Base-by-base conservation (phyloP, 176 grass and related monocot genomes). In the Triticum turgidum region DNA sequence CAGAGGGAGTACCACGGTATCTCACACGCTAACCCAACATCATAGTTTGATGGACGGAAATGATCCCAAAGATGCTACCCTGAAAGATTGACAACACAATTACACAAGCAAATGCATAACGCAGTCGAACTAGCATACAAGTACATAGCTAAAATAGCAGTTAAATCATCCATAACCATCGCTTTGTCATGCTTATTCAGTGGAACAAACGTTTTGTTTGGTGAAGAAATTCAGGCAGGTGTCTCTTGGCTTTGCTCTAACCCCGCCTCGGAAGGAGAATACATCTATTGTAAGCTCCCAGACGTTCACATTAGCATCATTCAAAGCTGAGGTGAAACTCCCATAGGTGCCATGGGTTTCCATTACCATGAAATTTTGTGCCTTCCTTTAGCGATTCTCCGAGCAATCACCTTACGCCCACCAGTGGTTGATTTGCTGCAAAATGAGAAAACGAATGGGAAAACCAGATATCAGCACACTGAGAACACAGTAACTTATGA, bases 311-410 rank as follows among this genome's bases (percentile, higher is more conserved):
- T 13, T 56, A 82, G 1, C 5, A 65, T 9, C 9, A 30, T 71
- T 68, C 17, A 10, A 91, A 85, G 56, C 32, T 81, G 81, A 10
- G 25, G 64, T 33, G 42, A 84, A 42, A 71, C 56, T 18, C 51
- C 33, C 12, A 59, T 71, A n/a, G 37, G 63, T 17, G 64, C 7
- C 6, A 89, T 0, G 9, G 6, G n/a, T 15, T 11, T 32, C 41
- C 7, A 29, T 82, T 91, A 94, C 74, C 94, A 92, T 63, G 92
- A 86, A 76, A 97, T 89, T 84, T 91, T 91, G 73, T 93, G 85
- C 29, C 95, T 88, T 67, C 92, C 95, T 91, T 97, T 94, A 12
- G 92, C 95, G n/a, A 97, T 87, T 71, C 95, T 94, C 52, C 90
- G 84, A 9, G 92, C 95, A 73, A 94, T 97, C 65, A 97, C 92